Evolutionary conservation across 2,329 filamentous ascomycete genomes (phyloP).

Genomic region (Ophiostoma perfectum): DNA sequence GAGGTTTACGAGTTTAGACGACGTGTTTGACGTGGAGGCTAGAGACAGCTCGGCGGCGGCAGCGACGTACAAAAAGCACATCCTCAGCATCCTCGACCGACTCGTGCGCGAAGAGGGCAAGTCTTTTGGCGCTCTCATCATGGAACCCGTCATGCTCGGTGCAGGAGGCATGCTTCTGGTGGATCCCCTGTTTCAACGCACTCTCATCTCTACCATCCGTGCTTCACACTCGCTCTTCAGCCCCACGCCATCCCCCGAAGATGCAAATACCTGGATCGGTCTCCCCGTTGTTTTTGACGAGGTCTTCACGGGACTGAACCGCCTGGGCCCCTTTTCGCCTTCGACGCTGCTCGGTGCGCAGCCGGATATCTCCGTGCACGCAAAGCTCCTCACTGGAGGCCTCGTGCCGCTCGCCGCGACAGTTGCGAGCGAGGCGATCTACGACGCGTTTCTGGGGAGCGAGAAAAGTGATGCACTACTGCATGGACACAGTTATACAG

Average conservation of each 20-base stretch:
- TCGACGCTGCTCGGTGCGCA: constrained; percentile 63
- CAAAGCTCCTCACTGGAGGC: constrained; percentile 78
- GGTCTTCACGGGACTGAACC: constrained; percentile 81
- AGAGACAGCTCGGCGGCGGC: constrained; percentile 37
- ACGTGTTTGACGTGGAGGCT: constrained; percentile 14
- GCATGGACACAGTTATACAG: constrained; percentile 83
- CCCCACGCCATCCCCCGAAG: background rate
- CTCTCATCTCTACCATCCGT: constrained; percentile 63
- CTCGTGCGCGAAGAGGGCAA: constrained; percentile 50
- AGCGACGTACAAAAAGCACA: constrained; percentile 54
- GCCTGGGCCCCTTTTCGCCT: constrained; percentile 66
- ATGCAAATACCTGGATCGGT: constrained; percentile 55
- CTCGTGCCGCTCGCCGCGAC: constrained; percentile 73
- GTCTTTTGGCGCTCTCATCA: constrained; percentile 70
- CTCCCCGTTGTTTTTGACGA: constrained; percentile 79
- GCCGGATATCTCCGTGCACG: constrained; percentile 73
- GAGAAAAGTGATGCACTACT: constrained; percentile 75
- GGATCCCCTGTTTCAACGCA: constrained; percentile 76
- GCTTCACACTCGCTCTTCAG: constrained; percentile 33
- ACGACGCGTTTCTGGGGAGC: constrained; percentile 61
- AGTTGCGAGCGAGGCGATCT: constrained; percentile 67
- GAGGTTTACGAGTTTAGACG: background rate
- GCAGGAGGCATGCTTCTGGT: constrained; percentile 80
- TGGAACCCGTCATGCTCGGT: constrained; percentile 75
- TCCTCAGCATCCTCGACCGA: constrained; percentile 47